Percentiles rank a stretch among this genome's conserved stretches.
phyloP scores from a whole-genome alignment of 257 asterid genomes.

The Nyctanthes arbortristis region DNA sequence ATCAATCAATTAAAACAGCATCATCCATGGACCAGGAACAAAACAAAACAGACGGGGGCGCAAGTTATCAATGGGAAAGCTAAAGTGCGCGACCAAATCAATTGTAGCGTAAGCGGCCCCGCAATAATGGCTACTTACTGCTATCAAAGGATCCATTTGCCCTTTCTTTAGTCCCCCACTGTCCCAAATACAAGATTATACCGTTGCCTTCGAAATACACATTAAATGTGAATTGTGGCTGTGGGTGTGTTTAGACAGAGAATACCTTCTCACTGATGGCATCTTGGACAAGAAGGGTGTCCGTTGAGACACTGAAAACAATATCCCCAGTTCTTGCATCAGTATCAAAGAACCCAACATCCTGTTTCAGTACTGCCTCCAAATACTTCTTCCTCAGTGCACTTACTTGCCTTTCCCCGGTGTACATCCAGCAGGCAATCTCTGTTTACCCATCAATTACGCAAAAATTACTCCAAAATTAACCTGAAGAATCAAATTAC shows the following conservation, averaged over 20 bases:
- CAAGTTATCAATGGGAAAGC: constrained; percentile 21
- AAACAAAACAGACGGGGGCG: constrained; percentile 6
- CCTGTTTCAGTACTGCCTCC: constrained; percentile 93
- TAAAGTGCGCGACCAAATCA: constrained; percentile 29
- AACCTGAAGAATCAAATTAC: constrained; percentile 11
- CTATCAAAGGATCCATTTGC: constrained; percentile 21
- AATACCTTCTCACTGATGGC: constrained; percentile 97
- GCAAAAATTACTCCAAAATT: constrained; percentile 7
- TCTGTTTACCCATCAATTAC: constrained; percentile 42
- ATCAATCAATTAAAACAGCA: neutral
- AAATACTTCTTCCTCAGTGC: constrained; percentile 82
- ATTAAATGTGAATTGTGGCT: constrained; percentile 17
- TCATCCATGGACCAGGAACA: neutral
- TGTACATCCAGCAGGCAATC: constrained; percentile 97
- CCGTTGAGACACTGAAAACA: constrained; percentile 92
- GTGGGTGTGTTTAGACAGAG: constrained; percentile 40
- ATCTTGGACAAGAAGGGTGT: constrained; percentile 96
- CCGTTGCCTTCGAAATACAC: constrained; percentile 36
- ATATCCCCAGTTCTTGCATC: constrained; percentile 97
- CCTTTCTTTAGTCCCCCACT: constrained; percentile 32
- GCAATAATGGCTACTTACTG: constrained; percentile 39
- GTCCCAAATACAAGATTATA: constrained; percentile 28
- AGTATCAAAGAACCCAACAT: constrained; percentile 96
- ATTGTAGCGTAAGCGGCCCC: constrained; percentile 29
- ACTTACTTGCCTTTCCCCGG: constrained; percentile 92